A percentile compares a stretch with the other conserved stretches of the same genome.
These are phyloP conservation scores for Pleodorina starrii DNA, from an alignment of 139 green algal genomes.

Conservation along the genomic window DNA sequence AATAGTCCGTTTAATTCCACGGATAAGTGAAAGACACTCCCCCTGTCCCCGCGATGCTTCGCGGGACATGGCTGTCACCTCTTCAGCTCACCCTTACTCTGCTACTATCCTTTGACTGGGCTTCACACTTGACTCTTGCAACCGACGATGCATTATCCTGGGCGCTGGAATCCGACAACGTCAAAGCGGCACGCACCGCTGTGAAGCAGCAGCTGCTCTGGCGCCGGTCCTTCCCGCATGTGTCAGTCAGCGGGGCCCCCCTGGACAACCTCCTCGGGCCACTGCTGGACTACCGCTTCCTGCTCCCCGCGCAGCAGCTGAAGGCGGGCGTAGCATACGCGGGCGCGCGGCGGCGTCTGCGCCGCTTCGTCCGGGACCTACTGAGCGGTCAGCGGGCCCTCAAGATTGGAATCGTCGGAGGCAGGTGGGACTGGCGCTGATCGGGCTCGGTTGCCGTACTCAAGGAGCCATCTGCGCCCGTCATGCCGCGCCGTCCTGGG, in stretches of 20 bases:
- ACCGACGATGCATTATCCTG: neutral
- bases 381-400: neutral
- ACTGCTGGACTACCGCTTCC: neutral
- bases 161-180: neutral
- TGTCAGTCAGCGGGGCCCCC: neutral
- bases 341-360: neutral
- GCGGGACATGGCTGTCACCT: neutral
- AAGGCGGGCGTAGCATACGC: neutral
- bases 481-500: too few relatives aligned
- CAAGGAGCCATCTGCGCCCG: too few relatives aligned
- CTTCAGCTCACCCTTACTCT: neutral
- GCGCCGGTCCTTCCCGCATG: neutral
- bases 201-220: neutral
- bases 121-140: neutral
- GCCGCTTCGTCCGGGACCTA: slow-evolving; percentile 7
- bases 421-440: slow-evolving; percentile 30
- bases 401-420: slow-evolving; percentile 20
- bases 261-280: neutral
- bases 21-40: too few relatives aligned
- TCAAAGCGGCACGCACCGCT: neutral
- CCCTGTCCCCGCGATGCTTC: neutral
- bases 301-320: neutral
- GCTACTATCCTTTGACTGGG: neutral
- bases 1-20: too few relatives aligned
- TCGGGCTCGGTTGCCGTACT: too few relatives aligned